phyloP scores from a whole-genome alignment of 257 asterid species.

The Solanum appendiculatum region DNA sequence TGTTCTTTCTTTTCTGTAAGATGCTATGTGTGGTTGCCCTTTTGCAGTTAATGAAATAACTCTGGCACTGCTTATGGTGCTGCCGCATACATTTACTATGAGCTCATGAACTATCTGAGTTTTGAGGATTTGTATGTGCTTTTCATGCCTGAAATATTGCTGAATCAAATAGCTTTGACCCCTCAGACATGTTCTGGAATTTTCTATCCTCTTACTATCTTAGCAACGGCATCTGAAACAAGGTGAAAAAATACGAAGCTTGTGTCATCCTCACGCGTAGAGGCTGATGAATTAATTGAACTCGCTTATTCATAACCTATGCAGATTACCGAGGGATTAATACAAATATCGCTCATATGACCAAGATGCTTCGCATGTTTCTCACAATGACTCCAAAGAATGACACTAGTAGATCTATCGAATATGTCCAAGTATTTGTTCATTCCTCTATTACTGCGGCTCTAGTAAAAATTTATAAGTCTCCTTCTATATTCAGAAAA shows the following conservation, averaged over 20 bases:
- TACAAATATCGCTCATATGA: no score
- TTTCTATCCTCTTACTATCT: not conserved
- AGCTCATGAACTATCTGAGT: slow-evolving; percentile 86
- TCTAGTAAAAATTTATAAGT: no score
- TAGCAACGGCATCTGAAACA: not conserved
- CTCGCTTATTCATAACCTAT: no score
- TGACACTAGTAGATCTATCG: no score
- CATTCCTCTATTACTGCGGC: no score
- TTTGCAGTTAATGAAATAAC: slow-evolving; percentile 69
- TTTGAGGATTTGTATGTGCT: slow-evolving; percentile 77
- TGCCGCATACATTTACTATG: slow-evolving; percentile 90
- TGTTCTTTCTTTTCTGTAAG: slow-evolving; percentile 91
- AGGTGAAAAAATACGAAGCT: not conserved
- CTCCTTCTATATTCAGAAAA: no score
- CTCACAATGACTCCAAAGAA: no score
- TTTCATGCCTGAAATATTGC: not conserved
- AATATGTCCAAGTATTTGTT: no score
- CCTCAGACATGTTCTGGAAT: not conserved
- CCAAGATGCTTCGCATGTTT: no score
- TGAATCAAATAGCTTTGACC: not conserved
- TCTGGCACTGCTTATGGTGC: slow-evolving; percentile 97
- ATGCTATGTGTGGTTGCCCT: slow-evolving; percentile 87
- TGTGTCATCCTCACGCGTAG: no score
- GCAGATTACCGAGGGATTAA: no score
- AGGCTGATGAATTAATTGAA: no score